Base-by-base conservation (phyloP, 805 yeast species). In the Yamadazyma laniorum region DNA sequence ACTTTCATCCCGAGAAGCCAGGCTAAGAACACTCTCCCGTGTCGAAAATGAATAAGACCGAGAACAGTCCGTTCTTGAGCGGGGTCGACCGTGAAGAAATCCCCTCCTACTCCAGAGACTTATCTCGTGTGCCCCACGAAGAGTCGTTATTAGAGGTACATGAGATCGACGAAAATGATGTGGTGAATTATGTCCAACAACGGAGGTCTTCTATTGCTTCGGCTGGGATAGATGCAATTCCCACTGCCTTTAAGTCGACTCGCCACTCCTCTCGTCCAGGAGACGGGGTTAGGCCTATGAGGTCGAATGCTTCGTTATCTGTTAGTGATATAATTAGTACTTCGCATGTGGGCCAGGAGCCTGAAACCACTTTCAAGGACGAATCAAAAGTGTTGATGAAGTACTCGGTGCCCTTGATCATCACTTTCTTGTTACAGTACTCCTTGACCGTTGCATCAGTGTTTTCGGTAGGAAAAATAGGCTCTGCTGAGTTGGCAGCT, bases 401-500 rank as follows among this genome's bases (percentile, higher is more conserved):
- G 27, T 72, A 69, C 41, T 74, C 82, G 1, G 42, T 70, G 7
- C 91, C 91, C 0, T 59, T 84, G 49, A 68, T 82, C 14, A 61
- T 80, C 35, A 83, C 91, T 0, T 84, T 84, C 49, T 54, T 84
- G 18, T 59, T 84, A 42, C 89, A 84, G 54, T 80, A 82, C 55
- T 82, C 89, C 0, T 65, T 84, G 33, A 80, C 87, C 3, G 81
- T 85, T 35, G 87, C 89, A 12, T 80, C 87, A 1, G 85, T 84
- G 23, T 83, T 85, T 55, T 79, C 85, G 3, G 90, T 83, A 21
- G 89, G 91, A 7, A 77, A 80, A 47, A 68, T 85, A 37, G 90
- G 91, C 2, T 74, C 78, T 25, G 70, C 72, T 17, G 88, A 82
- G 48, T 65, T 85, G 34, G 91, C 89, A 12, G 91, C 88, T 22